Evolutionary conservation across 2,329 filamentous ascomycete genomes (phyloP).

Genomic region (Fusarium agapanthi): DNA sequence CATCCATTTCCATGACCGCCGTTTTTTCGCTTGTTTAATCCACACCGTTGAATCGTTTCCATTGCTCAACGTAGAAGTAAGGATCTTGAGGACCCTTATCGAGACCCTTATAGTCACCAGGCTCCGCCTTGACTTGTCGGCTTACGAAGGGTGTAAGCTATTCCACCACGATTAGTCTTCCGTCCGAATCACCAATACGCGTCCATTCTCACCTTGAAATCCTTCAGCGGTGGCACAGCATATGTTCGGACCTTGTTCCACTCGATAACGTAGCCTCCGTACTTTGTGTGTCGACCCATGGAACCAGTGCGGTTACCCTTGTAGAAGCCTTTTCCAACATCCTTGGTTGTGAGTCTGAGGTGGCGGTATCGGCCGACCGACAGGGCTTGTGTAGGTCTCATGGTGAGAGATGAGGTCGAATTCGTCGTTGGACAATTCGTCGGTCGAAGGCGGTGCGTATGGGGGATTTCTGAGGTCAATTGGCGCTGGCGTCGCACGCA

Average conservation of each 20-base stretch:
- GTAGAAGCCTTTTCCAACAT: constrained; percentile 94
- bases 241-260: constrained; percentile 91
- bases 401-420: constrained; percentile 50
- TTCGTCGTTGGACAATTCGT: not conserved
- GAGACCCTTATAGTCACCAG: constrained; percentile 63
- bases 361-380: constrained; percentile 75
- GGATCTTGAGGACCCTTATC: constrained; percentile 67
- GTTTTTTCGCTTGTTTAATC: constrained; percentile 52
- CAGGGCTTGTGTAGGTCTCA: constrained; percentile 75
- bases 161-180: constrained; percentile 25
- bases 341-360: constrained; percentile 87
- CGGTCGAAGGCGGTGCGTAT: constrained; percentile 1
- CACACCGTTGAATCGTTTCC: constrained; percentile 74
- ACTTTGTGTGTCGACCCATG: constrained; percentile 85
- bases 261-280: constrained; percentile 85
- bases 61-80: constrained; percentile 68
- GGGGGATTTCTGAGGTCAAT: constrained; percentile 14
- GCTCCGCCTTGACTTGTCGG: constrained; percentile 61
- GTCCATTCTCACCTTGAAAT: constrained; percentile 72
- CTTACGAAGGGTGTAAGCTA: constrained; percentile 85
- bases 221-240: constrained; percentile 75
- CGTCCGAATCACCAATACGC: not conserved
- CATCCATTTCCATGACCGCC: not conserved
- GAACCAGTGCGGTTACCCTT: constrained; percentile 92
- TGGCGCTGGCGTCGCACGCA: not conserved